Base-by-base conservation (phyloP, 192 early-diverging fungal species). In the Haplosporangium gracile region DNA sequence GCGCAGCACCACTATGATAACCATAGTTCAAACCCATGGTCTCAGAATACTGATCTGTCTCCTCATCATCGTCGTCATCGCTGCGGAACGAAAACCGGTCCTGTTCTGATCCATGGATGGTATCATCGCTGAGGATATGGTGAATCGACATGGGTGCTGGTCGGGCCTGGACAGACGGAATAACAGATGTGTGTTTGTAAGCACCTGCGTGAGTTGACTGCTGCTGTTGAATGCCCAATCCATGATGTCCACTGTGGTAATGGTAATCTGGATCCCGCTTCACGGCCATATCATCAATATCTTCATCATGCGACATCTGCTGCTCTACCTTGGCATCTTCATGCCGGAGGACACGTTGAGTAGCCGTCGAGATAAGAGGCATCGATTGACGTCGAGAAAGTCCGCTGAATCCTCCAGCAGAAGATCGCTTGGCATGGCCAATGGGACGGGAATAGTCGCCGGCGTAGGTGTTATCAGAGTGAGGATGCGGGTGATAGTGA, bases 121-220 rank as follows among this genome's bases (percentile, higher is more conserved):
- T 40, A 43, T 78, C 76, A n/a, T 84, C 73, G 13, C 39, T 76
- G 68, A 84, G 60, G 51, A 84, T 34, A 51, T 84, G 49, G 20
- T 68, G 69, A 43, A 84, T 84, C 77, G 82, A 78, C 82, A 84
- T 84, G n/a, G 81, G 65, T 38, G 65, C 65, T 42, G 74, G 68
- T 24, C 69, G 74, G 13, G 75, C 15, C 24, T 20, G 42, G n/a
- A 45, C 45, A 49, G 73, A 75, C 3, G 73, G 60, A 32, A 65
- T 65, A 65, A 65, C 60, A 15, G 26, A n/a, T 29, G n/a, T 65
- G 60, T 65, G 60, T 65, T 65, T 65, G 60, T 65, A 65, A 65
- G 60, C 60, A 65, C 60, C 60, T 65, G 60, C 29, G 29, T 51
- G 5, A 18, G 20, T 51, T 18, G 49, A 51, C 26, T 65, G 26